phyloP scores from a whole-genome alignment of 2,329 filamentous ascomycete species.

The Dryadomyces quercus-mongolicae region DNA sequence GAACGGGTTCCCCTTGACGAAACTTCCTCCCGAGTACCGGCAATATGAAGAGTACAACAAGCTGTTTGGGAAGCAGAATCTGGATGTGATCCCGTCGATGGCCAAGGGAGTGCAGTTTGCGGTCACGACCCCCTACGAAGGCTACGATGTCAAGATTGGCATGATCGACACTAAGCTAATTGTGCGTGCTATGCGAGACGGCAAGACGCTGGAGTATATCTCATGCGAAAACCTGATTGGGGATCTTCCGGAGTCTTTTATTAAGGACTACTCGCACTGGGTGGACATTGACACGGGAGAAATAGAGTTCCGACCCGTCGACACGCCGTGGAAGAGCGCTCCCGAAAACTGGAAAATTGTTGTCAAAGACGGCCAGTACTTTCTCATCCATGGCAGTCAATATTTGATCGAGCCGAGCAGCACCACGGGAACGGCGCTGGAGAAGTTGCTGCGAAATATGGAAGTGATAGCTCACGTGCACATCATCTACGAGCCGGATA shows the following conservation, averaged over 20 bases:
- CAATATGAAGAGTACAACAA: background rate
- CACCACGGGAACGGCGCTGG: background rate
- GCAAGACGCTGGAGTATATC: background rate
- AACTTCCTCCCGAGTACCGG: background rate
- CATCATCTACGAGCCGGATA: background rate
- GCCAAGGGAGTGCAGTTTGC: background rate
- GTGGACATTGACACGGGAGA: background rate
- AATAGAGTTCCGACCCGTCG: background rate
- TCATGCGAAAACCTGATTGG: background rate
- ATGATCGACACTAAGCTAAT: background rate
- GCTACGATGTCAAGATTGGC: background rate
- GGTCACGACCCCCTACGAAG: background rate
- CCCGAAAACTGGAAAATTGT: background rate
- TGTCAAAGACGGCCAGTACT: no score
- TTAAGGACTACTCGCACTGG: background rate
- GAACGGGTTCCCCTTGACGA: background rate
- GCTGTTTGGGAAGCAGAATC: background rate
- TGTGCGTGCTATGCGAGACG: background rate
- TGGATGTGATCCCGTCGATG: background rate
- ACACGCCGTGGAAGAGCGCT: background rate
- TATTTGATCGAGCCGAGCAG: background rate
- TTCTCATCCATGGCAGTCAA: background rate
- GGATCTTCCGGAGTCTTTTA: background rate
- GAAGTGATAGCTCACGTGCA: background rate
- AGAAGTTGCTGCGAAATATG: background rate